phyloP scores from a whole-genome alignment of 2,329 filamentous ascomycete species.

The Apiospora marii region DNA sequence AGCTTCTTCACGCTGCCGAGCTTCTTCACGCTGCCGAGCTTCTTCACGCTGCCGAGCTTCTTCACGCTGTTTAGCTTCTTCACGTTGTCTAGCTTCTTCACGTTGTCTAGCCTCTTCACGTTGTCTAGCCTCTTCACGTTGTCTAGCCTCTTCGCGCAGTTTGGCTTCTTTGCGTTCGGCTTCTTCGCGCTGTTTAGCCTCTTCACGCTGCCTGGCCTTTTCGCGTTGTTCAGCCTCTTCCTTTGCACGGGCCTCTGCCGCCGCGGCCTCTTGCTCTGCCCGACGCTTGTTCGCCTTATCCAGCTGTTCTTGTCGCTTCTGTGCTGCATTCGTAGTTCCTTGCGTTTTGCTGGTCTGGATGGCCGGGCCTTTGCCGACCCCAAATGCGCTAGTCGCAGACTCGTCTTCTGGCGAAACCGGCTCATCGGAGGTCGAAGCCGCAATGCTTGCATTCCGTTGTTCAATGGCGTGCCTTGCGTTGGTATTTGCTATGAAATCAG shows the following conservation, averaged over 20 bases:
- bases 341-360: slow-evolving; percentile 5
- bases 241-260: background rate
- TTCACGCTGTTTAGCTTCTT: background rate
- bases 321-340: background rate
- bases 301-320: background rate
- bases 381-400: background rate
- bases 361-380: background rate
- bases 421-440: background rate
- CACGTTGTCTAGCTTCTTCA: background rate
- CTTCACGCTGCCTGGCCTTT: background rate
- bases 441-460: background rate
- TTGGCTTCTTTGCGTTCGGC: background rate
- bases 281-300: background rate
- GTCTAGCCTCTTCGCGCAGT: background rate
- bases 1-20: background rate
- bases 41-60: background rate
- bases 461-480: background rate
- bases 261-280: background rate
- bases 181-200: background rate
- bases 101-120: background rate
- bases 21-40: background rate
- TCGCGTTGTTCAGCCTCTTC: background rate
- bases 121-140: background rate
- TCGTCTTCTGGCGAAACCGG: background rate
- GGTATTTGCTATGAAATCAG: background rate